A percentile compares a stretch with the other conserved stretches of the same genome.
phyloP scores from a whole-genome alignment of 1,139 yeast species.

The Geotrichum aggregatum region DNA sequence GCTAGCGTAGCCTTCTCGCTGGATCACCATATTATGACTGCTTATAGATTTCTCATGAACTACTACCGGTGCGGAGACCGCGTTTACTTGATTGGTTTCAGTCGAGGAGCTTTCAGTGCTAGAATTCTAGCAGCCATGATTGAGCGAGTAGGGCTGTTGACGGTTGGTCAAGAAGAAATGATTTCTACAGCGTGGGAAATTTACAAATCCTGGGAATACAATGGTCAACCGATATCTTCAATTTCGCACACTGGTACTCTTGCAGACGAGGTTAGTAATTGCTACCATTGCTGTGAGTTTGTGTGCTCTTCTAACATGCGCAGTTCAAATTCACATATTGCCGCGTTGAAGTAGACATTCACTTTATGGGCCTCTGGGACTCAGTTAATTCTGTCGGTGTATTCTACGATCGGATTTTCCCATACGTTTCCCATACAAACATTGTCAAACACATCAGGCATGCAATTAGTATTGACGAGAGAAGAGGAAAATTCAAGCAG shows the following conservation, averaged over 20 bases:
- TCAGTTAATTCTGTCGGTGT: constrained; percentile 63
- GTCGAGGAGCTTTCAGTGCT: constrained; percentile 65
- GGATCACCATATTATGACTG: constrained; percentile 53
- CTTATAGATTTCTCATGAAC: constrained; percentile 51
- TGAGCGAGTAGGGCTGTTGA: constrained; percentile 54
- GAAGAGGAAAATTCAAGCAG: constrained; percentile 58
- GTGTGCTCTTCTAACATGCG: not conserved
- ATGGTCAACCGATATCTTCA: constrained; percentile 46
- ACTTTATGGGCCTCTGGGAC: constrained; percentile 64
- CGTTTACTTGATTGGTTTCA: constrained; percentile 56
- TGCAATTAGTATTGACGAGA: constrained; percentile 61
- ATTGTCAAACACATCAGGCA: constrained; percentile 58
- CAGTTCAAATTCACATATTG: constrained; percentile 24
- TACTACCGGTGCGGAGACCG: constrained; percentile 49
- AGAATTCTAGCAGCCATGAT: constrained; percentile 61
- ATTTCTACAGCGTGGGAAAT: constrained; percentile 58
- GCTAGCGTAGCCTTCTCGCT: constrained; percentile 52
- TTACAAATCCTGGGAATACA: constrained; percentile 57
- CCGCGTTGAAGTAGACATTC: constrained; percentile 39
- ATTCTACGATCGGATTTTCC: constrained; percentile 53
- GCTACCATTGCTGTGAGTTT: not conserved
- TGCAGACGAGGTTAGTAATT: constrained; percentile 41
- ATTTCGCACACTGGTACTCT: constrained; percentile 39
- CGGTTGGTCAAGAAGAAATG: constrained; percentile 51
- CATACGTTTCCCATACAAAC: constrained; percentile 49